Percentiles rank a stretch among this genome's conserved stretches.
Evolutionary conservation across 164 flowering plant species (phyloP).

Genomic region (Paratinospora sagittata): DNA sequence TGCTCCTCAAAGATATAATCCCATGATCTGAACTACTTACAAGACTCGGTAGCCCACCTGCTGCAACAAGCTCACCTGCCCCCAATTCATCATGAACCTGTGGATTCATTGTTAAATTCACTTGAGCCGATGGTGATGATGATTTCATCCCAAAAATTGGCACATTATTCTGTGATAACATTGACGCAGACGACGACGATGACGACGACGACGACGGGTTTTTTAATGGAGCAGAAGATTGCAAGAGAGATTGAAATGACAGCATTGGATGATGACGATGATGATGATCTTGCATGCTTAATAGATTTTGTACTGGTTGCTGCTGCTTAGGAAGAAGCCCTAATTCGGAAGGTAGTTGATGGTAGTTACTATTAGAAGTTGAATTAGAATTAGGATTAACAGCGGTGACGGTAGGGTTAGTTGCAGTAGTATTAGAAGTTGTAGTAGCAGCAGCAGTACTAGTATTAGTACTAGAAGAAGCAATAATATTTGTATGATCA

Average conservation of each 20-base stretch:
- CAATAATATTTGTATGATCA: slow-evolving; percentile 1
- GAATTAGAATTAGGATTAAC: slow-evolving; percentile 7
- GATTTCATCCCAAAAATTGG: slow-evolving; percentile 16
- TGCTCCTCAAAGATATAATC: background rate
- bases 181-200: background rate
- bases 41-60: slow-evolving; percentile 17
- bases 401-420: background rate
- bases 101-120: background rate
- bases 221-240: slow-evolving; percentile 11
- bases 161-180: slow-evolving; percentile 3
- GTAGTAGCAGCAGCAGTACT: background rate
- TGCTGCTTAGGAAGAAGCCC: slow-evolving; percentile 12
- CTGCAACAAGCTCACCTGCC: background rate
- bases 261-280: slow-evolving; percentile 18
- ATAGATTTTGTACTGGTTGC: slow-evolving; percentile 20
- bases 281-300: slow-evolving; percentile 26
- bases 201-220: slow-evolving; percentile 6
- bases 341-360: slow-evolving; percentile 20
- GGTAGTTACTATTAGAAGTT: slow-evolving; percentile 17
- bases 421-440: background rate
- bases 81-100: background rate
- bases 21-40: slow-evolving; percentile 11
- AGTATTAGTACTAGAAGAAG: background rate
- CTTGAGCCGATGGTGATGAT: slow-evolving; percentile 4
- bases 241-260: slow-evolving; percentile 37